Evolutionary conservation across 768 basidiomycete species (phyloP), one percentile per base, ranked within the genome.

Genomic region (Omphalotus guepiniiformis): DNA sequence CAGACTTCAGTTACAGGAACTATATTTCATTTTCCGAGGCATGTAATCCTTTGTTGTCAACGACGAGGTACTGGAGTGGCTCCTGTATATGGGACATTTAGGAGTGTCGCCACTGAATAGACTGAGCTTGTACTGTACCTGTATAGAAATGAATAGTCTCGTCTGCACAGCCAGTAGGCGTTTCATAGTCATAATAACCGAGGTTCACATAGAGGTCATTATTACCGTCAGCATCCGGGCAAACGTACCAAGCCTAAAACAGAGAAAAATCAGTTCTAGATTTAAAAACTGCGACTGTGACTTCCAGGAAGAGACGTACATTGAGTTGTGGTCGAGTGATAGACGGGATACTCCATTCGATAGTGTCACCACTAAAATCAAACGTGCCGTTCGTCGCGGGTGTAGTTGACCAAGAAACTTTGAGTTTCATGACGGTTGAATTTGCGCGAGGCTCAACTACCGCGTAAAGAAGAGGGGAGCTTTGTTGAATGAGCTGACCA

Each of bases 81-180:
- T n/a, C n/a, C n/a, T n/a, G n/a, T n/a, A n/a, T n/a, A n/a, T n/a
- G n/a, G n/a, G n/a, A n/a, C n/a, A n/a, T n/a, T n/a, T n/a, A n/a
- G n/a, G n/a, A n/a, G n/a, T n/a, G n/a, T n/a, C n/a, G n/a, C n/a
- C n/a, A n/a, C n/a, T n/a, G n/a, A n/a, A n/a, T n/a, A n/a, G n/a
- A n/a, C n/a, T n/a, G n/a, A n/a, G n/a, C n/a, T n/a, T n/a, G n/a
- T n/a, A n/a, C n/a, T n/a, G 42, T 21, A 15, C 45, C 45, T 4
- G 45, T 47, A 26, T 47, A 47, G 35, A 38, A 36, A 47, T 47
- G 45, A 13, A 47, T 47, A 6, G 45, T 47, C 23, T 80, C 67
- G 55, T 80, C 79, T 2, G 76, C 73, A 54, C 78, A 80, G 12
- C 80, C 80, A 39, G 79, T 63, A 2, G 81, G 80, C 1, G 81